Evolutionary conservation across 768 basidiomycete genomes (phyloP).

Genomic region (Tricholoma flavovirens): DNA sequence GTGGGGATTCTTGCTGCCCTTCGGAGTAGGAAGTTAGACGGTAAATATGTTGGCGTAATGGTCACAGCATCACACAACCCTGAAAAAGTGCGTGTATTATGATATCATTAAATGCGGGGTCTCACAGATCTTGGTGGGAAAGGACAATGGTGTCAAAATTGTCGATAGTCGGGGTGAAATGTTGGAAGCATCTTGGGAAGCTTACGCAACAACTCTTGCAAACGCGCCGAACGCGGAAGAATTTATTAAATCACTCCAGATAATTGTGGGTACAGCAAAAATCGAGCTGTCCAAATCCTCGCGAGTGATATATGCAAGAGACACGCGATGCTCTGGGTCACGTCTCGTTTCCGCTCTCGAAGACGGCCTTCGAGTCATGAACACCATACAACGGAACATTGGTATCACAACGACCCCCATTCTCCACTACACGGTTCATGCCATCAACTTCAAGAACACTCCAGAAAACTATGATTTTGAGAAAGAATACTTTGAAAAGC

Average conservation of each 20-base stretch:
- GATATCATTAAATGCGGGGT: slow-evolving; percentile 1
- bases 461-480: slow-evolving; percentile 73
- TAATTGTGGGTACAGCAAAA: slow-evolving; percentile 54
- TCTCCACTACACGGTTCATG: slow-evolving; percentile 89
- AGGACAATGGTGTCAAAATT: slow-evolving; percentile 99
- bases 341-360: slow-evolving; percentile 71
- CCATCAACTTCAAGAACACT: slow-evolving; percentile 82
- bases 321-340: slow-evolving; percentile 87
- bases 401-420: slow-evolving; percentile 92
- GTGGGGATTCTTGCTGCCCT: slow-evolving; percentile 87
- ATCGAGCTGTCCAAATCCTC: slow-evolving; percentile 80
- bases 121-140: slow-evolving; percentile 5
- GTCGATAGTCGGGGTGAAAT: slow-evolving; percentile 98
- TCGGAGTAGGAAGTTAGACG: slow-evolving; percentile 86
- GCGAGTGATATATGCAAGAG: slow-evolving; percentile 83
- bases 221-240: slow-evolving; percentile 74
- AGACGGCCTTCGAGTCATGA: slow-evolving; percentile 75
- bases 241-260: slow-evolving; percentile 60
- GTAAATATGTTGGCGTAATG: slow-evolving; percentile 95
- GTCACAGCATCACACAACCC: slow-evolving; percentile 99
- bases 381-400: slow-evolving; percentile 62
- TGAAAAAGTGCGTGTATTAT: slow-evolving; percentile 58
- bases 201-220: slow-evolving; percentile 77
- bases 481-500: slow-evolving; percentile 80
- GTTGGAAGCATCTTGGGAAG: slow-evolving; percentile 92